Conservation (phyloP, 768 basidiomycete genomes). For the Cyathus striatus region DNA sequence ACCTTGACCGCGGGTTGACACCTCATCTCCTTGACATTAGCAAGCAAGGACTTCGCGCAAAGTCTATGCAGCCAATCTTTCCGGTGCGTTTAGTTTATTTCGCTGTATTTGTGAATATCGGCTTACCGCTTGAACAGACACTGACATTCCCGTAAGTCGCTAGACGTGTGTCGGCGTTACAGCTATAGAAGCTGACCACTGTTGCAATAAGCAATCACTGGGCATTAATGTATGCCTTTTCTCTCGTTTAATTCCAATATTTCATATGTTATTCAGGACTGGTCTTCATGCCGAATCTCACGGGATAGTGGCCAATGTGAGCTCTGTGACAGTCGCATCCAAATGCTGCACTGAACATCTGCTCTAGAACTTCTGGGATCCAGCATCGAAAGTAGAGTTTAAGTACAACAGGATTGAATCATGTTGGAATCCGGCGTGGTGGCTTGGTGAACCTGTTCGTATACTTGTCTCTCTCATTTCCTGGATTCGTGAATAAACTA, state of each 20-base stretch:
- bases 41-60: conserved; percentile 79
- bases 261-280: conserved; percentile 49
- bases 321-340: conserved; percentile 9
- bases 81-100: conserved; percentile 59
- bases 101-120: no score
- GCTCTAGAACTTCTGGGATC: conserved; percentile 83
- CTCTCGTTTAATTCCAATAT: conserved; percentile 1
- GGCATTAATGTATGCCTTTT: conserved; percentile 62
- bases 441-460: conserved; percentile 82
- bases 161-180: not conserved
- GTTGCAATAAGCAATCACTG: conserved; percentile 70
- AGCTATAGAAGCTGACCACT: not conserved
- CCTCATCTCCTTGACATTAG: conserved; percentile 80
- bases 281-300: conserved; percentile 88
- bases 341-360: not conserved
- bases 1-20: conserved; percentile 80
- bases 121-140: conserved; percentile 43
- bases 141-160: conserved; percentile 86
- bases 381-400: conserved; percentile 54
- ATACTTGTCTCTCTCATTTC: not conserved
- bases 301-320: conserved; percentile 85
- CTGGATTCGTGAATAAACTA: not conserved
- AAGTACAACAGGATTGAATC: conserved; percentile 61
- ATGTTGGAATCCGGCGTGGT: conserved; percentile 71
- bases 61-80: conserved; percentile 83